Percentiles rank a stretch among this genome's conserved stretches.
These are phyloP conservation scores for Schwanniomyces sp. DNA, from an alignment of 805 yeast species.

Conservation along the genomic window DNA sequence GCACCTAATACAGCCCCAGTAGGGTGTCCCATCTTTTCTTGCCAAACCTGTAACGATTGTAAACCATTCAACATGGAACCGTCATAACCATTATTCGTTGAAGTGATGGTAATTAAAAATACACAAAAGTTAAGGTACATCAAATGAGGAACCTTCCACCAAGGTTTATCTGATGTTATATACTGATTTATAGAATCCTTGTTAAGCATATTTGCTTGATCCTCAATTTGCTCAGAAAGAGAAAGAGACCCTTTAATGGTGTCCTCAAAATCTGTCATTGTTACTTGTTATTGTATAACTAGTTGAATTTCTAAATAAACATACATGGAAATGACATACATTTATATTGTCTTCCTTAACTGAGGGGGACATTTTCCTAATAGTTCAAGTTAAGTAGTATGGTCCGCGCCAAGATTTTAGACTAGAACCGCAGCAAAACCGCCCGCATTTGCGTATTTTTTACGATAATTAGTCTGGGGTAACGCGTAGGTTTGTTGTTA, in stretches of 20 bases:
- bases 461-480: no score
- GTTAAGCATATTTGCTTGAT: not conserved
- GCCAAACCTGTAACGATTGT: conserved; percentile 46
- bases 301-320: no score
- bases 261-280: not conserved
- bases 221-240: not conserved
- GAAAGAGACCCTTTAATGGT: not conserved
- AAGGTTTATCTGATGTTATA: not conserved
- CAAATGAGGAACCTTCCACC: conserved; percentile 26
- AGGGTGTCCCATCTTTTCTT: conserved; percentile 37
- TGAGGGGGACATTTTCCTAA: no score
- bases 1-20: conserved; percentile 41
- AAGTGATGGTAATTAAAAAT: conserved; percentile 43
- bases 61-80: conserved; percentile 52
- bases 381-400: no score
- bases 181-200: not conserved
- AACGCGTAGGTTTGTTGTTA: no score
- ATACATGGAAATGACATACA: no score
- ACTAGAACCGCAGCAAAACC: no score
- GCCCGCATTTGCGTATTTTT: no score
- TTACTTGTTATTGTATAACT: not conserved
- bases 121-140: conserved; percentile 35
- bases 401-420: no score
- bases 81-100: conserved; percentile 51
- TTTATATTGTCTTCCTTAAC: no score